phyloP scores from a whole-genome alignment of 1,284 basidiomycete species.

The Macrocybe sp. region DNA sequence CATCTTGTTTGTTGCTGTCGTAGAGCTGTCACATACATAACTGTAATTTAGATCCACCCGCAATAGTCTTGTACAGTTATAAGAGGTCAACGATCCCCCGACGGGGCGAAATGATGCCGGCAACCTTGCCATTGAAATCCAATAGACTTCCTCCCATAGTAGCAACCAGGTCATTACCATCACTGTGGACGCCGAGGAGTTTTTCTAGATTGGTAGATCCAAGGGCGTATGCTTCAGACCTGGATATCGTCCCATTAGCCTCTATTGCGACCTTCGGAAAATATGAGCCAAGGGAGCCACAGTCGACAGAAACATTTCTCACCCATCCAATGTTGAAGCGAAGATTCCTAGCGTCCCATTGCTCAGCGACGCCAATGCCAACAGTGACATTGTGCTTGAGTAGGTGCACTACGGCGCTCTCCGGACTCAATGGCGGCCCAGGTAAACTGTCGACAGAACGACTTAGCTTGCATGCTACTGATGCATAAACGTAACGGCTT shows the following conservation, averaged over 20 bases:
- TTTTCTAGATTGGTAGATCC: slow-evolving; percentile 60
- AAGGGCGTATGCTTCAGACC: slow-evolving; percentile 51
- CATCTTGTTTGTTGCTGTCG: not conserved
- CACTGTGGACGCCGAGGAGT: slow-evolving; percentile 37
- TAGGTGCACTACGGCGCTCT: slow-evolving; percentile 51
- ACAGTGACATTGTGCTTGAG: slow-evolving; percentile 62
- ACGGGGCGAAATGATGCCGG: slow-evolving; percentile 49
- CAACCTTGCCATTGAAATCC: slow-evolving; percentile 55
- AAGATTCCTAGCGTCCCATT: slow-evolving; percentile 62
- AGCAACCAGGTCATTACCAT: slow-evolving; percentile 55
- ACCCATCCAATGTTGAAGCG: slow-evolving; percentile 73
- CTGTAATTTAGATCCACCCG: not conserved
- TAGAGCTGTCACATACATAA: not conserved
- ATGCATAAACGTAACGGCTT: slow-evolving; percentile 23
- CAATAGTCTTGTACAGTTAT: slow-evolving; percentile 7
- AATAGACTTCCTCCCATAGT: slow-evolving; percentile 50
- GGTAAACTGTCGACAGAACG: slow-evolving; percentile 39
- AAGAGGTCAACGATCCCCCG: slow-evolving; percentile 42
- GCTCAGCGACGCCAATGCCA: slow-evolving; percentile 55
- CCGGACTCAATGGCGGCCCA: slow-evolving; percentile 62
- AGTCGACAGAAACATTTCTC: slow-evolving; percentile 11
- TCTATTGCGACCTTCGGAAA: slow-evolving; percentile 32
- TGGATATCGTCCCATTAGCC: slow-evolving; percentile 39
- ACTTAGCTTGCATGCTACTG: slow-evolving; percentile 18
- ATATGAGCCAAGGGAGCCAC: not conserved